Percentiles rank a stretch among this genome's conserved stretches.
These are phyloP conservation scores for Erodium trifolium DNA, from an alignment of 441 rosid species.

Conservation along the genomic window DNA sequence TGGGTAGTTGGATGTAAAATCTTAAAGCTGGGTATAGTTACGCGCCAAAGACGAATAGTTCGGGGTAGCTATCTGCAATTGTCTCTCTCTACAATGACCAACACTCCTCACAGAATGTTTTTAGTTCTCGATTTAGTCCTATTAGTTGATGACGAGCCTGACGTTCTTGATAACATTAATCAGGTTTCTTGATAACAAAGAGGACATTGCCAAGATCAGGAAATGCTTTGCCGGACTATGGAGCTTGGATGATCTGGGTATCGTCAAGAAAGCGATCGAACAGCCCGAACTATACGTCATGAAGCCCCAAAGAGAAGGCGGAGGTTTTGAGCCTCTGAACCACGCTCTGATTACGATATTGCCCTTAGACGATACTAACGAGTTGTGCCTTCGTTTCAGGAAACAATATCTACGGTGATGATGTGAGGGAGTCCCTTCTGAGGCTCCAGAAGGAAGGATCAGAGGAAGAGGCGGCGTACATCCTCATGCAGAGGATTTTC, in stretches of 20 bases:
- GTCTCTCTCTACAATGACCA: too few relatives aligned
- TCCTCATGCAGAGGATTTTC: slow-evolving; percentile 95
- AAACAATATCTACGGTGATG: slow-evolving; percentile 82
- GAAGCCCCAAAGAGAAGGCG: slow-evolving; percentile 99
- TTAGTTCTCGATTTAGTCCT: neutral
- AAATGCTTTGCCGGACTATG: slow-evolving; percentile 92
- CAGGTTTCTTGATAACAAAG: slow-evolving; percentile 75
- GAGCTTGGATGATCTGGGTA: slow-evolving; percentile 73
- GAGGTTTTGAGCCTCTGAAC: slow-evolving; percentile 44
- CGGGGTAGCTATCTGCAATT: too few relatives aligned
- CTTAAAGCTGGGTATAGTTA: neutral
- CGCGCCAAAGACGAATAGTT: too few relatives aligned
- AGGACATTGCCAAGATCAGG: slow-evolving; percentile 62
- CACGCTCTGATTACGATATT: slow-evolving; percentile 3
- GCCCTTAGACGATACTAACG: neutral
- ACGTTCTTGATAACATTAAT: neutral
- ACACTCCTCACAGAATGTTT: neutral
- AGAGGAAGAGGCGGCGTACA: slow-evolving; percentile 78
- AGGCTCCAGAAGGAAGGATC: slow-evolving; percentile 56
- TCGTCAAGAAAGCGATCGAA: slow-evolving; percentile 59
- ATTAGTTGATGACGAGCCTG: neutral
- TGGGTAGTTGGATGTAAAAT: too few relatives aligned
- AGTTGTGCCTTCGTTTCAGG: slow-evolving; percentile 35
- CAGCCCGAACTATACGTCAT: slow-evolving; percentile 65
- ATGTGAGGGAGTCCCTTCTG: slow-evolving; percentile 67